Conservation (phyloP, 371 early-diverging fungal species). For the Mortierella sp. region DNA sequence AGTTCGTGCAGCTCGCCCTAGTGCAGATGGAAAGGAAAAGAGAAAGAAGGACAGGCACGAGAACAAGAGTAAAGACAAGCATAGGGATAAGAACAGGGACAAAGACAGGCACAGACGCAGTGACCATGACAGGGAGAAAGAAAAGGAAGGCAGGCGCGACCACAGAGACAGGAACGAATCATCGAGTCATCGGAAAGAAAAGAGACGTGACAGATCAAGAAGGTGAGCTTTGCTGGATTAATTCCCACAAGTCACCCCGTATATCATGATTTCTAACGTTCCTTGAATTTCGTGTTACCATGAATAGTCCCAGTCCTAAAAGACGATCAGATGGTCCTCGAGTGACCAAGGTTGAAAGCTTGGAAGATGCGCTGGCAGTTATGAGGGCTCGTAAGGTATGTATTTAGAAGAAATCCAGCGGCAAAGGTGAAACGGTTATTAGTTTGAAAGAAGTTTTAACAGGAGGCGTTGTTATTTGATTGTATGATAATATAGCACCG, state of each 20-base stretch:
- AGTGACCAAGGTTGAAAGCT: slow-evolving; percentile 36
- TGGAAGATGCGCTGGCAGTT: slow-evolving; percentile 45
- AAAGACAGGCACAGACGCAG: slow-evolving; percentile 16
- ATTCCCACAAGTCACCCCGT: neutral
- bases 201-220: slow-evolving; percentile 33
- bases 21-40: slow-evolving; percentile 8
- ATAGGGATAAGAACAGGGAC: slow-evolving; percentile 16
- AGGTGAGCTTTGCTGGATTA: slow-evolving; percentile 16
- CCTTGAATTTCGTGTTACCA: neutral
- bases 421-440: no score
- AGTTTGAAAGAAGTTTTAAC: neutral
- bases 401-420: neutral
- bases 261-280: neutral
- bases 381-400: slow-evolving; percentile 52
- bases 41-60: slow-evolving; percentile 11
- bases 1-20: neutral
- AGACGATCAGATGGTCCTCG: slow-evolving; percentile 18
- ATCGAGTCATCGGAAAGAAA: slow-evolving; percentile 26
- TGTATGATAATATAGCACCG: slow-evolving; percentile 10
- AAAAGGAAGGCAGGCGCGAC: slow-evolving; percentile 14
- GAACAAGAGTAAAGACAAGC: slow-evolving; percentile 5
- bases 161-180: slow-evolving; percentile 15
- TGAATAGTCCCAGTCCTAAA: slow-evolving; percentile 21
- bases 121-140: slow-evolving; percentile 4
- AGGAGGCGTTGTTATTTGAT: neutral